Conservation (phyloP, 441 rosid genomes). For the Pelargonium cotyledonis region DNA sequence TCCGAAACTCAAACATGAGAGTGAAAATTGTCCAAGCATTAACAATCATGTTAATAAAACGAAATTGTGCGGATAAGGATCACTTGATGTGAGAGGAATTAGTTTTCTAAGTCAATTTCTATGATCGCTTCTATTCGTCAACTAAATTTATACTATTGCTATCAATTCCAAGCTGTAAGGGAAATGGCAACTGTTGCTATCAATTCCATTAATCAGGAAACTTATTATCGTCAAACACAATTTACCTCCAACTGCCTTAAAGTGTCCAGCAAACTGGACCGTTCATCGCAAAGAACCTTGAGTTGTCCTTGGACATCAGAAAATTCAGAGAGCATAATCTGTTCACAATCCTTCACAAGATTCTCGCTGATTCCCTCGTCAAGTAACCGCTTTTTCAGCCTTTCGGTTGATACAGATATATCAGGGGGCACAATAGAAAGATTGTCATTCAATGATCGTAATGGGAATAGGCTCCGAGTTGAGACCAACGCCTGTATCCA, state of each 20-base stretch:
- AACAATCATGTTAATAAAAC: no score
- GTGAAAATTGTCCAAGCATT: no score
- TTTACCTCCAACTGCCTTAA: slow-evolving; percentile 81
- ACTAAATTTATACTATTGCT: not conserved
- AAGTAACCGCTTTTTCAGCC: slow-evolving; percentile 51
- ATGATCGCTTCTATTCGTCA: no score
- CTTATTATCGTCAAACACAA: not conserved
- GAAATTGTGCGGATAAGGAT: no score
- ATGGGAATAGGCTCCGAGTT: slow-evolving; percentile 49
- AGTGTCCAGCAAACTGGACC: slow-evolving; percentile 61
- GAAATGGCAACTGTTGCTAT: slow-evolving; percentile 10
- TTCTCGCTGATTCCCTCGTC: slow-evolving; percentile 62
- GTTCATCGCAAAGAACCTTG: slow-evolving; percentile 57
- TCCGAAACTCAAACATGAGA: no score
- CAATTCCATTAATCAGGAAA: slow-evolving; percentile 13
- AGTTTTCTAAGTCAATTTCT: no score
- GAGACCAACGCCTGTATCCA: slow-evolving; percentile 89
- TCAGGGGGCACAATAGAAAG: slow-evolving; percentile 50
- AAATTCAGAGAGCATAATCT: slow-evolving; percentile 83
- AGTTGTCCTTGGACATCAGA: slow-evolving; percentile 58
- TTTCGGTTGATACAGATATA: slow-evolving; percentile 61
- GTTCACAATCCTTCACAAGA: slow-evolving; percentile 75
- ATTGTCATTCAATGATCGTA: slow-evolving; percentile 49
- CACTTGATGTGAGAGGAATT: no score
- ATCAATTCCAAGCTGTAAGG: slow-evolving; percentile 6